These are phyloP conservation scores for Tetrapisispora arboricola DNA, from an alignment of 805 yeast species.

Conservation along the genomic window DNA sequence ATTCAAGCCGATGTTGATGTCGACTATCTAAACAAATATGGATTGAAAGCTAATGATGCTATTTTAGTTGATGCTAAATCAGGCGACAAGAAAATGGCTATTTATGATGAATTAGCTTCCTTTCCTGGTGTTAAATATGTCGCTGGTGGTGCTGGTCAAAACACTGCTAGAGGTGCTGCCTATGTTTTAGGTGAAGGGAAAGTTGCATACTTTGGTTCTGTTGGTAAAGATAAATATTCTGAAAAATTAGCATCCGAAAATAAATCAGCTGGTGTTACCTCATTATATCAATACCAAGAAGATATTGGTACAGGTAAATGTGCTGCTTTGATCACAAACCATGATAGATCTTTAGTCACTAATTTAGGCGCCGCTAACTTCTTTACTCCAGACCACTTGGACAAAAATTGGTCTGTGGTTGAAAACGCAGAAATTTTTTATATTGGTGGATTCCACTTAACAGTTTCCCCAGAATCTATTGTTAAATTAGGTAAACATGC, in stretches of 20 bases:
- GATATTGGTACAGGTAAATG: slow-evolving; percentile 89
- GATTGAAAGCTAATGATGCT: slow-evolving; percentile 84
- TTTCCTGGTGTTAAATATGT: slow-evolving; percentile 53
- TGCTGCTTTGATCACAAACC: slow-evolving; percentile 87
- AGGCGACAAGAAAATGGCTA: slow-evolving; percentile 76
- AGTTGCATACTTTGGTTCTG: slow-evolving; percentile 92
- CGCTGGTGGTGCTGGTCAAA: slow-evolving; percentile 99
- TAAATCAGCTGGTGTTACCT: slow-evolving; percentile 74
- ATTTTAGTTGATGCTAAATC: slow-evolving; percentile 48
- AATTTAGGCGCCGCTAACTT: slow-evolving; percentile 98
- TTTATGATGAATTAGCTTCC: slow-evolving; percentile 67
- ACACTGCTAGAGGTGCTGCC: slow-evolving; percentile 97
- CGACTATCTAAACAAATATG: slow-evolving; percentile 69
- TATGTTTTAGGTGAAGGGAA: slow-evolving; percentile 71
- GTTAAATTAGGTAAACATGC: slow-evolving; percentile 86
- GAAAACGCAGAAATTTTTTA: slow-evolving; percentile 74
- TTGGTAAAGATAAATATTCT: slow-evolving; percentile 84
- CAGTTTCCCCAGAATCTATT: slow-evolving; percentile 95
- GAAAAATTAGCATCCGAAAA: slow-evolving; percentile 77
- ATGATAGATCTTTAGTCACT: slow-evolving; percentile 86
- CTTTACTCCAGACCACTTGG: slow-evolving; percentile 80
- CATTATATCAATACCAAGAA: slow-evolving; percentile 74
- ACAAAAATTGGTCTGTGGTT: slow-evolving; percentile 77
- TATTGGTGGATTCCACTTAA: slow-evolving; percentile 98
- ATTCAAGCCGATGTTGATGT: slow-evolving; percentile 66